Evolutionary conservation across 345 rosid species (phyloP), one percentile per base, ranked within the genome.

Genomic region (Rhodamnia rubescens): DNA sequence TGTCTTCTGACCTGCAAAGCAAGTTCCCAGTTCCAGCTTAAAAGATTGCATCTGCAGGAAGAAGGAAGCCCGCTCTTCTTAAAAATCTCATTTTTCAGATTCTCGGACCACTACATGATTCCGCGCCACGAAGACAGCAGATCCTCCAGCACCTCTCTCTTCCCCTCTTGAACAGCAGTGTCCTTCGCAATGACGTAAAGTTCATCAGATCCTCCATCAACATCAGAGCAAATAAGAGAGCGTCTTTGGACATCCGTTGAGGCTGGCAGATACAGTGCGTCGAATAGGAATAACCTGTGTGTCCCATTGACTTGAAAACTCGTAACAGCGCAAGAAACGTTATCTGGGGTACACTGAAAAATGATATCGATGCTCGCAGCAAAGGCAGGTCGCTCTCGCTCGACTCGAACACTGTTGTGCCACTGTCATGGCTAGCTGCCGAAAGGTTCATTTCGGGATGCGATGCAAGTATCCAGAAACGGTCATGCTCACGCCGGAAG

Each of bases 371-470:
- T 95, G 87, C 97, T 96, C 55, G 94, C 91, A 3, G 98, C 89
- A 94, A 95, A 96, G 40, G 98, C 98, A 85, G 44, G 44, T 42
- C 44, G 44, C 5, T 42, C 44, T 42, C 44, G 4, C 44, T 42
- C 44, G 44, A 88, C 91, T 97, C 95, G 86, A 97, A 95, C 81
- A 97, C 99, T 69, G 95, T 93, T 98, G 95, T 94, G 53, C 99
- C 98, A 83, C 92, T 94, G 89, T 95, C 99, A 86, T 95, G 99
- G 53, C 99, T 98, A 1, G 98, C 99, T 54, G 99, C 99, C 86
- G 95, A 92, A 51, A 95, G 93, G 90, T 95, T 97, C 93, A 95
- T 93, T 90, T 95, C 98, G 15, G 99, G 99, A 85, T 97, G 99
- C 83, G 93, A 92, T 58, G 96, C 93, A 84, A 97, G 98, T 81